phyloP scores from a whole-genome alignment of 345 rosid genomes.

The Chamaenerion angustifolium region DNA sequence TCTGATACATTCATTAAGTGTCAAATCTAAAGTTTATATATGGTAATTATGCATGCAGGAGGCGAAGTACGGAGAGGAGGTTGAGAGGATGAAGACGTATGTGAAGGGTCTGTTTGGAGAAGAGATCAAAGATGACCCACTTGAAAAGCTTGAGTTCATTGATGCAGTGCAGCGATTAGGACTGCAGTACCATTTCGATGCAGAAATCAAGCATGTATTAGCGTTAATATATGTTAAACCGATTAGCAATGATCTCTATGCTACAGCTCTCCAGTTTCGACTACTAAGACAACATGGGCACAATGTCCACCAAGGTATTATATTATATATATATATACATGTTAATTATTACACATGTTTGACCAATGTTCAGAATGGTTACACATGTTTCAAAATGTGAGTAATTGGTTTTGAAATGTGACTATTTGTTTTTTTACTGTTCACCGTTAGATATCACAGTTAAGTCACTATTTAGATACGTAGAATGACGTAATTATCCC shows the following conservation, averaged over 20 bases:
- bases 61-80: background rate
- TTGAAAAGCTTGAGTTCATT: constrained; percentile 10
- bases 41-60: background rate
- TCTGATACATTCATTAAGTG: too few species aligned
- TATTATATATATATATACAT: too few species aligned
- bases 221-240: background rate
- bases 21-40: background rate
- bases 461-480: too few species aligned
- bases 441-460: too few species aligned
- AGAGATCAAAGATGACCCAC: background rate
- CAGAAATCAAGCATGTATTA: constrained; percentile 9
- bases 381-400: too few species aligned
- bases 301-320: constrained; percentile 12
- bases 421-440: too few species aligned
- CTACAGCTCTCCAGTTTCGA: constrained; percentile 12
- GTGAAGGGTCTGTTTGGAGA: background rate
- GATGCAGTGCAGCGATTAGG: constrained; percentile 14
- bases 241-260: background rate
- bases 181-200: constrained; percentile 10
- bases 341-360: too few species aligned
- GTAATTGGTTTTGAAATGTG: too few species aligned
- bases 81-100: constrained; percentile 4
- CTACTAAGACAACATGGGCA: constrained; percentile 16
- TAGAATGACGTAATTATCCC: too few species aligned
- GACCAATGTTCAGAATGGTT: too few species aligned